Percentiles rank a stretch among this genome's conserved stretches.
These are phyloP conservation scores for Xylaria nigripes DNA, from an alignment of 495 filamentous ascomycete species.

Conservation along the genomic window DNA sequence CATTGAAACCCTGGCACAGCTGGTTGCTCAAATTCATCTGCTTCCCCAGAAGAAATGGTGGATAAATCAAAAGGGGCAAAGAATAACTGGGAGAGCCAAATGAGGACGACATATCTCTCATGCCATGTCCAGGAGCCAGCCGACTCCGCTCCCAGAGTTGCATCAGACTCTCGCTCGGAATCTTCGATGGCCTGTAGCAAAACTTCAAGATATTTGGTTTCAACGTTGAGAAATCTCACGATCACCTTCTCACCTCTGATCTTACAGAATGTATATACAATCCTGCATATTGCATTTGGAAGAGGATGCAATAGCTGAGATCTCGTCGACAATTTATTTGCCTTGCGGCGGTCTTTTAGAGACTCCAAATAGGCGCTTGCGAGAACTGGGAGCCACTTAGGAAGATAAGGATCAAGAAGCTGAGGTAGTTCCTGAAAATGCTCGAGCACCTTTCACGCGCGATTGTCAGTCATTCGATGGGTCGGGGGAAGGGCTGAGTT, in stretches of 20 bases:
- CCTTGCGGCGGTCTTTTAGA: conserved; percentile 39
- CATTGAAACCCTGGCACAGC: conserved; percentile 34
- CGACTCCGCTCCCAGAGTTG: conserved; percentile 3
- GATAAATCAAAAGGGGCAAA: conserved; percentile 89
- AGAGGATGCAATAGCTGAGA: conserved; percentile 47
- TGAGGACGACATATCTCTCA: conserved; percentile 75
- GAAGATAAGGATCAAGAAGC: conserved; percentile 82
- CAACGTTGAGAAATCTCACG: conserved; percentile 79
- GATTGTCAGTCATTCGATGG: background rate
- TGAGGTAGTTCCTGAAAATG: conserved; percentile 95
- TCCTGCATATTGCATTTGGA: conserved; percentile 60
- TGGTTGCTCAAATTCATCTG: conserved; percentile 29
- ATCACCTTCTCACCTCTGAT: conserved; percentile 89
- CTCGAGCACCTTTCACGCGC: conserved; percentile 52
- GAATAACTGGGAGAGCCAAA: conserved; percentile 89
- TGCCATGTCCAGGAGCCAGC: conserved; percentile 59
- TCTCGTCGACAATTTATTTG: conserved; percentile 23
- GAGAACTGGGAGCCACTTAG: conserved; percentile 61
- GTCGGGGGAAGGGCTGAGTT: background rate
- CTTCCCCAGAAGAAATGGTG: conserved; percentile 61
- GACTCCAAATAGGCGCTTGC: conserved; percentile 67
- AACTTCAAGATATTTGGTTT: conserved; percentile 72
- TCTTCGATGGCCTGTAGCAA: conserved; percentile 60
- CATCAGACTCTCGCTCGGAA: conserved; percentile 23
- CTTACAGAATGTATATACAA: conserved; percentile 91